Conservation (phyloP, 2,329 filamentous ascomycete genomes). For the Cordyceps cateniannulata region DNA sequence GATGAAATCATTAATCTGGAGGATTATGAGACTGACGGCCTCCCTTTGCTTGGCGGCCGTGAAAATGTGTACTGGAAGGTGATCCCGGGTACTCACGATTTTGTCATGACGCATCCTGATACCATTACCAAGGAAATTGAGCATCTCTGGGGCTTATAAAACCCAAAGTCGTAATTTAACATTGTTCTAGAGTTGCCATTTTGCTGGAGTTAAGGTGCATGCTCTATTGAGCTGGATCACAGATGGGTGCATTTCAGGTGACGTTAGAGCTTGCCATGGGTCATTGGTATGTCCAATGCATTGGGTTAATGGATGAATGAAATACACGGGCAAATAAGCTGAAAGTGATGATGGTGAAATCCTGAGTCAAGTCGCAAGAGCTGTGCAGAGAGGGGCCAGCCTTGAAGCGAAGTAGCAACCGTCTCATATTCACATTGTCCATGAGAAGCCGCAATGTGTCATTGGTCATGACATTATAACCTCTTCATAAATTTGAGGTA, state of each 20-base stretch:
- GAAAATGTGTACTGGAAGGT: constrained; percentile 44
- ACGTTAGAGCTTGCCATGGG: not conserved
- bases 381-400: too few relatives aligned
- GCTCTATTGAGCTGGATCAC: not conserved
- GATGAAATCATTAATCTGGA: constrained; percentile 48
- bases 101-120: constrained; percentile 50
- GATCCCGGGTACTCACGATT: constrained; percentile 52
- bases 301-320: too few relatives aligned
- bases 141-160: constrained; percentile 35
- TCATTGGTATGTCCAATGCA: too few relatives aligned
- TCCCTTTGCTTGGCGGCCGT: constrained; percentile 45
- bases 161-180: not conserved
- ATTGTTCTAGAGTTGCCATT: not conserved
- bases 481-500: not conserved
- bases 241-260: not conserved
- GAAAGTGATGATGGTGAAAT: too few relatives aligned
- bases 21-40: constrained; percentile 42
- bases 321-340: too few relatives aligned
- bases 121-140: constrained; percentile 41
- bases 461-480: not conserved
- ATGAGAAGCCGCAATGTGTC: not conserved
- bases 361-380: too few relatives aligned
- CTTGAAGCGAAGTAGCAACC: too few relatives aligned
- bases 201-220: not conserved
- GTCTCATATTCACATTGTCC: too few relatives aligned